Base-by-base conservation (phyloP, 108 stramenopile genomes). In the Fragilaria crotonensis region DNA sequence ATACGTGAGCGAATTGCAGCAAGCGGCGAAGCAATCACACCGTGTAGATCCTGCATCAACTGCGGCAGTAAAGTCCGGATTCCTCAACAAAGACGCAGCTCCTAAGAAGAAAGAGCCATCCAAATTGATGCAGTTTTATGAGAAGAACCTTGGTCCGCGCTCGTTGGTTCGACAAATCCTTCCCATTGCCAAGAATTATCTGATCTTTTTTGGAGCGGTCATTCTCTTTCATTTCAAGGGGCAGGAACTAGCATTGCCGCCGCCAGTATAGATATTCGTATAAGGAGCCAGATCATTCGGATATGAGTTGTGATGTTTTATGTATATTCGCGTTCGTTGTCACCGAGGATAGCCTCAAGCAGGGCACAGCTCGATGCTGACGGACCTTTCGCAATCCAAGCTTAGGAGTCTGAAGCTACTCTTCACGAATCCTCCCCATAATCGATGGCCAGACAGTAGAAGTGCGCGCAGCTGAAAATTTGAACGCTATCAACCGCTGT, bases 201-300 rank as follows among this genome's bases (percentile, higher is more conserved):
- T 87, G 20, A 72, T 91, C 23, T 91, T 91, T 57, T 74, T 81
- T 57, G 85, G 83, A 1, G 75, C 71, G 19, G 79, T 79, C 17
- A 53, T 67, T 0, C 57, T 85, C 22, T 63, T 85, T 49, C 85
- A 91, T 61, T 91, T 70, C 56, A 73, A 76, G 51, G 89, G 89
- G 23, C 83, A 91, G 33, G 41, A 73, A 33, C 50, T 87, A 22
- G 79, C 89, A 14, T 67, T 91, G n/a, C 89, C 89, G 47, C 75
- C 89, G 46, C 89, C 85, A 36, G 84, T 87, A 2, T 91, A 76
- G 36, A 41, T 41, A 41, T n/a, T n/a, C n/a, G n/a, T n/a, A n/a
- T n/a, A n/a, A n/a, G n/a, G n/a, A n/a, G n/a, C n/a, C n/a, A n/a
- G n/a, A n/a, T n/a, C n/a, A n/a, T n/a, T n/a, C n/a, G n/a, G n/a